Evolutionary conservation across 1,284 basidiomycete species (phyloP).

Genomic region (Veloporphyrellus conicus): DNA sequence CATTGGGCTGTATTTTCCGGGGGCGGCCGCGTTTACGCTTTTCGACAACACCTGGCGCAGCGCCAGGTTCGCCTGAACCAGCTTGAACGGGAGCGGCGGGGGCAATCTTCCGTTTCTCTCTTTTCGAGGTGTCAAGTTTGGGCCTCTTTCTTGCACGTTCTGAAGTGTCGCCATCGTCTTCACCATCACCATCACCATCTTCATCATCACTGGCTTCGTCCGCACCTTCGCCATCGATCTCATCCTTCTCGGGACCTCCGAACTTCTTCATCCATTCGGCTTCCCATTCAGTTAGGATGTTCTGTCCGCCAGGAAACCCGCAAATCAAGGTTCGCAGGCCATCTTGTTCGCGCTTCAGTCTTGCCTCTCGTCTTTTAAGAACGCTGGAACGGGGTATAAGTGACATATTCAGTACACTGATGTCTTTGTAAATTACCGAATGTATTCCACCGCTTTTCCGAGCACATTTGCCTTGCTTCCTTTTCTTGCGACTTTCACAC

Average conservation of each 20-base stretch:
- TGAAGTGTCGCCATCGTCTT: slow-evolving; percentile 48
- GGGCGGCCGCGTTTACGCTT: slow-evolving; percentile 80
- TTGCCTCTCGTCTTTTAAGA: slow-evolving; percentile 65
- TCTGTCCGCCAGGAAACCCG: slow-evolving; percentile 68
- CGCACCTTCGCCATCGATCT: slow-evolving; percentile 45
- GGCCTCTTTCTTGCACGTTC: slow-evolving; percentile 56
- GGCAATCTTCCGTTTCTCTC: slow-evolving; percentile 50
- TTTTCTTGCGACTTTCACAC: slow-evolving; percentile 78
- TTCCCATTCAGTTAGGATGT: slow-evolving; percentile 69
- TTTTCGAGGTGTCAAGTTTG: slow-evolving; percentile 40
- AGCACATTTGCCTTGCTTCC: slow-evolving; percentile 81
- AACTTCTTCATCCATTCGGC: slow-evolving; percentile 65
- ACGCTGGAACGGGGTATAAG: slow-evolving; percentile 42
- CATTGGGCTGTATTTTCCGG: slow-evolving; percentile 44
- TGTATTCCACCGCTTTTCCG: slow-evolving; percentile 80
- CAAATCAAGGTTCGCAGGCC: slow-evolving; percentile 63
- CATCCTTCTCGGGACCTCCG: slow-evolving; percentile 72
- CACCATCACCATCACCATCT: slow-evolving; percentile 53
- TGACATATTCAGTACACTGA: background rate
- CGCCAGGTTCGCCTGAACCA: slow-evolving; percentile 15
- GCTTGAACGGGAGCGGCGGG: slow-evolving; percentile 32
- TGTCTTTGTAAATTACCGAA: slow-evolving; percentile 40
- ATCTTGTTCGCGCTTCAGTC: slow-evolving; percentile 67
- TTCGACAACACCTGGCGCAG: slow-evolving; percentile 43
- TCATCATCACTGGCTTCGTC: slow-evolving; percentile 52